Evolutionary conservation across 1,284 basidiomycete genomes (phyloP).

Genomic region (Tetrapyrgos nigripes): DNA sequence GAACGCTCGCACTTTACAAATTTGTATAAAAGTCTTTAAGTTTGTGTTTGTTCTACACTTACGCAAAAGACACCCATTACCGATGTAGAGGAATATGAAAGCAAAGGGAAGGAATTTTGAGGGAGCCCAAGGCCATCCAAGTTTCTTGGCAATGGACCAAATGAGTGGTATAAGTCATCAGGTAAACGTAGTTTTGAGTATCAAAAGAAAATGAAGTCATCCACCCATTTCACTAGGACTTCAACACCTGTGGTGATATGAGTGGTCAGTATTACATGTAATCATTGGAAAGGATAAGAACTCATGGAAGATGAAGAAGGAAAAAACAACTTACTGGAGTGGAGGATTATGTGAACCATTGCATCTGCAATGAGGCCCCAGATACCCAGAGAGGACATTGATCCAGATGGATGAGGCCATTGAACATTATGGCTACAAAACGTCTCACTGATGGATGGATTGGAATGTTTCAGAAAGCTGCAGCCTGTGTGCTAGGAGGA

Average conservation of each 20-base stretch:
- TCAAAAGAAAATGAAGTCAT: slow-evolving; percentile 39
- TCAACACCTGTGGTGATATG: slow-evolving; percentile 25
- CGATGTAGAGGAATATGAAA: slow-evolving; percentile 37
- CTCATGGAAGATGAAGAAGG: too few species aligned
- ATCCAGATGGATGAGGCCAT: slow-evolving; percentile 25
- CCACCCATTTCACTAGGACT: slow-evolving; percentile 42
- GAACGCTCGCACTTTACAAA: too few species aligned
- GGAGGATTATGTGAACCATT: slow-evolving; percentile 19
- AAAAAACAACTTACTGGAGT: too few species aligned
- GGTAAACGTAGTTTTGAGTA: not conserved
- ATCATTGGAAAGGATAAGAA: too few species aligned
- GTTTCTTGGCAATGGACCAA: slow-evolving; percentile 20
- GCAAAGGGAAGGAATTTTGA: slow-evolving; percentile 36
- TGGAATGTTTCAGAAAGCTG: too few species aligned
- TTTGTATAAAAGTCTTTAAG: too few species aligned
- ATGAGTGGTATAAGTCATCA: slow-evolving; percentile 16
- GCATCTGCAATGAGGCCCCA: slow-evolving; percentile 41
- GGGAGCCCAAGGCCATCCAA: slow-evolving; percentile 38
- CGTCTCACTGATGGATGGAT: slow-evolving; percentile 18
- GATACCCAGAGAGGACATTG: slow-evolving; percentile 33
- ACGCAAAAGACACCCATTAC: too few species aligned
- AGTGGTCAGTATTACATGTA: too few species aligned
- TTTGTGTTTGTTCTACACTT: too few species aligned
- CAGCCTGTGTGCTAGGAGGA: slow-evolving; percentile 26
- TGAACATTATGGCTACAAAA: slow-evolving; percentile 17